phyloP scores from a whole-genome alignment of 176 grass and related monocot species.

The Oryza punctata region DNA sequence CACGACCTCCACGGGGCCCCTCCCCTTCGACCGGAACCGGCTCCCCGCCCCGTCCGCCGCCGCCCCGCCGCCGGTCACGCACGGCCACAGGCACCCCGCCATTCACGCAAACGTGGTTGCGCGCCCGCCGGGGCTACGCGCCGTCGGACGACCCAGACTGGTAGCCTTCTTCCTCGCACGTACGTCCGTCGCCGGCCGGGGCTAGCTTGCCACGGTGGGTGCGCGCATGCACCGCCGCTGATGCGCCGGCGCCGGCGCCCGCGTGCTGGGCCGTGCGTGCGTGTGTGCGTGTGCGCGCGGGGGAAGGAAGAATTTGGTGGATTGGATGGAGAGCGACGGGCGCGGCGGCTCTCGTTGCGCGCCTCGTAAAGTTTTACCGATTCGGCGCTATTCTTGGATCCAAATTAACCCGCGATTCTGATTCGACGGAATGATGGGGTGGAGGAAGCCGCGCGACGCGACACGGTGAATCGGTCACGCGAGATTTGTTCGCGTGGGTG shows the following conservation, averaged over 20 bases:
- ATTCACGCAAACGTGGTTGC: background rate
- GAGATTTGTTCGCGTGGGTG: background rate
- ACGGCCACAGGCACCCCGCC: constrained; percentile 51
- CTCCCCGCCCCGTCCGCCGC: background rate
- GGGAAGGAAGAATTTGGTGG: background rate
- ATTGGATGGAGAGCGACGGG: background rate
- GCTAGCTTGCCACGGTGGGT: no score
- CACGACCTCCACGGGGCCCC: constrained; percentile 36
- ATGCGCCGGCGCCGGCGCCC: no score
- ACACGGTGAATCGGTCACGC: no score
- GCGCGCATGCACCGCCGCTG: no score
- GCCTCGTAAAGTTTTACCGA: background rate
- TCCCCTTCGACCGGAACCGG: constrained; percentile 38
- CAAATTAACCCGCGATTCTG: background rate
- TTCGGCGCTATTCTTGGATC: background rate
- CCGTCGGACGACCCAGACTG: no score
- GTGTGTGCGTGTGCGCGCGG: background rate
- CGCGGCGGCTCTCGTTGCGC: background rate
- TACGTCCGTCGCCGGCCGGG: no score
- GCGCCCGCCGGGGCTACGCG: no score
- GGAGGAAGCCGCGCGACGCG: no score
- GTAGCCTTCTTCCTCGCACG: no score
- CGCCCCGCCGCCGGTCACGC: background rate
- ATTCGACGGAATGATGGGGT: no score
- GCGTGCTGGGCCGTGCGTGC: background rate